These are phyloP conservation scores for Neonectria hederae DNA, from an alignment of 2,329 filamentous ascomycete genomes.

Conservation along the genomic window DNA sequence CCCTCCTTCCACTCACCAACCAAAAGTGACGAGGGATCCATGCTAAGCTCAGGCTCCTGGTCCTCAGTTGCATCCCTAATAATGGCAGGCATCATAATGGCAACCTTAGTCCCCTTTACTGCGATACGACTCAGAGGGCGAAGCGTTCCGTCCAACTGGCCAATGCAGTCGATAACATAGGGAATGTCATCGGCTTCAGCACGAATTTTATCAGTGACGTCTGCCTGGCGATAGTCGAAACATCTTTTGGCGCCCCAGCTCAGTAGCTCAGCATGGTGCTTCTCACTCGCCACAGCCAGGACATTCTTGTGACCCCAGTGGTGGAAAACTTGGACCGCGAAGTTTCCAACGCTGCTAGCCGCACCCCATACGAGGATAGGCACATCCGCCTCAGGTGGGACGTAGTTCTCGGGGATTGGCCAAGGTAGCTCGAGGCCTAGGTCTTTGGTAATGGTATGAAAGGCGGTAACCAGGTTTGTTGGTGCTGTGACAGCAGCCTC, in stretches of 20 bases:
- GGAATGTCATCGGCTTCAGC: constrained; percentile 46
- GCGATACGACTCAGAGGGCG: constrained; percentile 61
- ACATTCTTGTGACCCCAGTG: constrained; percentile 63
- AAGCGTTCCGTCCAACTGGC: constrained; percentile 57
- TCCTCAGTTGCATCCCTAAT: constrained; percentile 59
- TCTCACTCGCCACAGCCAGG: constrained; percentile 57
- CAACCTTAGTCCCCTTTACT: constrained; percentile 59
- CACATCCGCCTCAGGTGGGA: constrained; percentile 59
- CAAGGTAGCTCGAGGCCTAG: constrained; percentile 63
- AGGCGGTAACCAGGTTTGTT: background rate
- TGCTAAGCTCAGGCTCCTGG: constrained; percentile 61
- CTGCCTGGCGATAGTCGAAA: constrained; percentile 57
- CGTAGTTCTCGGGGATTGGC: constrained; percentile 58
- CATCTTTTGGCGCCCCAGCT: constrained; percentile 55
- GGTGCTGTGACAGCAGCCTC: background rate
- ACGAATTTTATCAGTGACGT: constrained; percentile 49
- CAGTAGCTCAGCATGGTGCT: constrained; percentile 56
- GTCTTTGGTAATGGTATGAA: constrained; percentile 47
- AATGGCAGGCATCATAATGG: constrained; percentile 69
- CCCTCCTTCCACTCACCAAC: constrained; percentile 59
- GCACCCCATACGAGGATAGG: constrained; percentile 24
- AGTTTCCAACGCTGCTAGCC: constrained; percentile 61
- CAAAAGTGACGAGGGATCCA: constrained; percentile 58
- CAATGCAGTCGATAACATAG: constrained; percentile 66
- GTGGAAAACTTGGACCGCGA: constrained; percentile 58